Percentiles rank a stretch among this genome's conserved stretches.
These are phyloP conservation scores for Raffaelea arxii DNA, from an alignment of 2,329 filamentous ascomycete species.

Conservation along the genomic window DNA sequence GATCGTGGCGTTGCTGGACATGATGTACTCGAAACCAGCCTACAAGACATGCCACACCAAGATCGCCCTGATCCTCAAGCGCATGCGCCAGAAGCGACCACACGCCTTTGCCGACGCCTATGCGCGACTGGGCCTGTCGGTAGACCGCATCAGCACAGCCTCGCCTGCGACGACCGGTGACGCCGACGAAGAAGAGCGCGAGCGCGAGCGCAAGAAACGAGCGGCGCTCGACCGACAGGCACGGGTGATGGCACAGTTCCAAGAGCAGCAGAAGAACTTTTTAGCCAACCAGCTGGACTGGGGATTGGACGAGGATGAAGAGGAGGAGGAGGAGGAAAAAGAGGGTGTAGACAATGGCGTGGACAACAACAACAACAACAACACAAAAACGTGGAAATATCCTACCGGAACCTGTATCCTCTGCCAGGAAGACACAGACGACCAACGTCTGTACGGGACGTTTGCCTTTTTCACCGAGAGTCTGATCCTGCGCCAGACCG, in stretches of 20 bases:
- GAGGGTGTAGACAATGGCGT: constrained; percentile 17
- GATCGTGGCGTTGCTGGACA: constrained; percentile 53
- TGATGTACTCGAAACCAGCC: constrained; percentile 57
- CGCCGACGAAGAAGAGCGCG: constrained; percentile 58
- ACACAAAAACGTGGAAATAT: constrained; percentile 74
- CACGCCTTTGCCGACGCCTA: constrained; percentile 62
- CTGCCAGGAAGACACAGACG: constrained; percentile 92
- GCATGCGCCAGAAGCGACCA: constrained; percentile 76
- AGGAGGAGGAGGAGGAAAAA: constrained; percentile 23
- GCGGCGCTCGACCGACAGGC: constrained; percentile 84
- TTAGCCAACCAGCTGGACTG: constrained; percentile 85
- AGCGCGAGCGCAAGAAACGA: constrained; percentile 78
- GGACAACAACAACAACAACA: constrained; percentile 13
- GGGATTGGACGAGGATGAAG: constrained; percentile 71
- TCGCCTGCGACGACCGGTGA: constrained; percentile 62
- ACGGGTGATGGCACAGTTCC: constrained; percentile 94
- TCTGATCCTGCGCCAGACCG: constrained; percentile 75
- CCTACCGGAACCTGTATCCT: constrained; percentile 89
- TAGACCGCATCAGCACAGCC: constrained; percentile 71
- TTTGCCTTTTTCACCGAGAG: constrained; percentile 87
- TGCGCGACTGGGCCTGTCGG: constrained; percentile 51
- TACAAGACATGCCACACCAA: constrained; percentile 79
- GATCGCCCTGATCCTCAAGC: constrained; percentile 71
- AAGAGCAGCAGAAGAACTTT: constrained; percentile 94
- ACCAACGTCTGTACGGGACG: constrained; percentile 80